Evolutionary conservation across 345 rosid genomes (phyloP).

Genomic region (Syzygium aqueum): DNA sequence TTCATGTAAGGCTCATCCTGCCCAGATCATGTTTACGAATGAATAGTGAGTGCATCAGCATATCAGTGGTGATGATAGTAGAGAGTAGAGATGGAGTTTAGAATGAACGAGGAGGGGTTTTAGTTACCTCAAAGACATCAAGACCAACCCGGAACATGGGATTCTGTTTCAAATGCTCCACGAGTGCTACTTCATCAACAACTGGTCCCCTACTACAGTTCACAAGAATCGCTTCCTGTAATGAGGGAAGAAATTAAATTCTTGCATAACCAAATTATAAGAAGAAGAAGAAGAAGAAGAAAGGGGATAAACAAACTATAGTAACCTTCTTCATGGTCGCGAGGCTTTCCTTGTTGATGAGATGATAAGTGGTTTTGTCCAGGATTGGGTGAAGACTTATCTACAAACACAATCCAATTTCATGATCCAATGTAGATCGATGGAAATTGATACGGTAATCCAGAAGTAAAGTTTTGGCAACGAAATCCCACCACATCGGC

Average conservation of each 20-base stretch:
- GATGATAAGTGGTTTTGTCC: slow-evolving; percentile 94
- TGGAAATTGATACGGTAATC: background rate
- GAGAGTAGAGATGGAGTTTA: background rate
- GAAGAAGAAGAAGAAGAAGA: background rate
- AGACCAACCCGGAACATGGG: slow-evolving; percentile 98
- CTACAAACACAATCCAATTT: slow-evolving; percentile 19
- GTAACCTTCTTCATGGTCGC: slow-evolving; percentile 90
- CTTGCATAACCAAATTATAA: background rate
- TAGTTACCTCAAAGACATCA: slow-evolving; percentile 85
- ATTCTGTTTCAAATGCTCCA: slow-evolving; percentile 74
- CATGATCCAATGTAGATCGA: background rate
- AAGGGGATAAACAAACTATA: background rate
- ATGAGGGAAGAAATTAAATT: background rate
- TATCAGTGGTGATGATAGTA: background rate
- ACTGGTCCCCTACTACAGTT: slow-evolving; percentile 98
- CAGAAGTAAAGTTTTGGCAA: background rate
- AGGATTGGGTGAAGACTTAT: slow-evolving; percentile 94
- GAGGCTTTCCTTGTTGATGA: slow-evolving; percentile 87
- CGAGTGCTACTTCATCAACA: slow-evolving; percentile 86
- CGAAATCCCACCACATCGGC: slow-evolving; percentile 65
- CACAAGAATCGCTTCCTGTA: slow-evolving; percentile 87
- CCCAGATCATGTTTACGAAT: background rate
- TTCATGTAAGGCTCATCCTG: slow-evolving; percentile 98
- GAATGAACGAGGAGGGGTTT: background rate
- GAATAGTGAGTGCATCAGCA: background rate